Evolutionary conservation across 2,329 filamentous ascomycete species (phyloP), one percentile per base, ranked within the genome.

Genomic region (Furcasterigmium furcatum): DNA sequence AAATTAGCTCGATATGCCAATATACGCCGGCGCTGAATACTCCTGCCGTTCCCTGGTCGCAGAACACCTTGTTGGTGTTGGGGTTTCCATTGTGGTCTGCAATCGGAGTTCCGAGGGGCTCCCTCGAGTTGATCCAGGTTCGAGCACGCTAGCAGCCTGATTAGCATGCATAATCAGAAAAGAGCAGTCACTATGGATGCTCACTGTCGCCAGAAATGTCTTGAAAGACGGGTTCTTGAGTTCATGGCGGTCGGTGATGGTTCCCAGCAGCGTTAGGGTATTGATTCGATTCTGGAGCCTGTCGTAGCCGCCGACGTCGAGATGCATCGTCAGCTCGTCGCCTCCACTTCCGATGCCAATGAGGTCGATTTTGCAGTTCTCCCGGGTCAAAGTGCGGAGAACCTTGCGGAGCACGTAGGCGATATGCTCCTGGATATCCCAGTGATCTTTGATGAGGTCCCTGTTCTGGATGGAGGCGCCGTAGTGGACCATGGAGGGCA

Each of bases 341-440:
- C 82, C 83, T 4, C 82, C 83, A 45, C 87, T 81, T 2, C 85
- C 82, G 14, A 94, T 68, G 1, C 79, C 88, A 40, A 96, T 72
- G 25, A 96, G 60, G 58, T 91, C 83, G 18, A 95, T 58, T 38
- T 73, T 74, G 0, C 82, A 80, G 1, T 73, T 62, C 1, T 67
- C 46, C 0, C 67, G 57, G 1, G 79, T 65, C 6, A 82, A 50
- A 9, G 67, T 62, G 0, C 66, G 66, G 5, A 94, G 56, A 1
- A 91, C 72, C 5, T 78, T 59, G 21, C 84, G 71, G 51, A 96
- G 87, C 1, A 94, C 69, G 39, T 78, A 82, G 24, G 66, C 59
- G 21, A 92, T 70, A 58, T 96, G 91, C 44, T 80, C 72, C 24
- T 65, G 58, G 14, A 77, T 64, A 21, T 61, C 73, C 9, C n/a